Percentiles rank a stretch among this genome's conserved stretches.
phyloP scores from a whole-genome alignment of 176 grass and related monocot species.

The Raddia distichophylla region DNA sequence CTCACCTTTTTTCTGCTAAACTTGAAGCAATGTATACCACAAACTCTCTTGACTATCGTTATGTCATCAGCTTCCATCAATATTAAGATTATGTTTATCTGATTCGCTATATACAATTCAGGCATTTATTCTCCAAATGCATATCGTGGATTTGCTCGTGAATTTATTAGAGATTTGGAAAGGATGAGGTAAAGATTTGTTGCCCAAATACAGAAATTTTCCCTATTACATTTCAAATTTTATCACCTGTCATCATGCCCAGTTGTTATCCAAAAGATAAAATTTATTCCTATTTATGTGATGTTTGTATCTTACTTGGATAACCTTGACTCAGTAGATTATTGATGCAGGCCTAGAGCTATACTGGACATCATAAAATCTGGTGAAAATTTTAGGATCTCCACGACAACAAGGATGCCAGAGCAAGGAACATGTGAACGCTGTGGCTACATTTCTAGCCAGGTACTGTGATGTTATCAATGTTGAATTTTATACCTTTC shows the following conservation, averaged over 20 bases:
- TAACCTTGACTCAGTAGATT: conserved; percentile 9
- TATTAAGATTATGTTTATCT: conserved; percentile 9
- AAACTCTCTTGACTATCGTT: background rate
- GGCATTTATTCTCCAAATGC: conserved; percentile 96
- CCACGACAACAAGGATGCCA: conserved; percentile 83
- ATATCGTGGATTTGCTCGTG: conserved; percentile 95
- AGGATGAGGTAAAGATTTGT: conserved; percentile 62
- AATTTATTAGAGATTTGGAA: conserved; percentile 99
- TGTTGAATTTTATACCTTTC: background rate
- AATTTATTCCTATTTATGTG: background rate
- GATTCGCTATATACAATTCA: conserved; percentile 33
- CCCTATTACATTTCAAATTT: conserved; percentile 1
- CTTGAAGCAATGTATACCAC: background rate
- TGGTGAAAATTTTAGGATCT: conserved; percentile 90
- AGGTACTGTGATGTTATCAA: conserved; percentile 52
- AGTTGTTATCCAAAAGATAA: background rate
- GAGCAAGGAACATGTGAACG: conserved; percentile 89
- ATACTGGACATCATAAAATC: conserved; percentile 93
- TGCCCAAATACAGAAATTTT: background rate
- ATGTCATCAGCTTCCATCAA: conserved; percentile 7
- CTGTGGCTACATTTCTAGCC: conserved; percentile 88
- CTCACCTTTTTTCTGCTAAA: background rate
- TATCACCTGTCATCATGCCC: conserved; percentile 3
- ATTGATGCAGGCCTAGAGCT: conserved; percentile 74
- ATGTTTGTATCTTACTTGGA: background rate